phyloP scores from a whole-genome alignment of 1,284 basidiomycete species.

The Ustilago curta region DNA sequence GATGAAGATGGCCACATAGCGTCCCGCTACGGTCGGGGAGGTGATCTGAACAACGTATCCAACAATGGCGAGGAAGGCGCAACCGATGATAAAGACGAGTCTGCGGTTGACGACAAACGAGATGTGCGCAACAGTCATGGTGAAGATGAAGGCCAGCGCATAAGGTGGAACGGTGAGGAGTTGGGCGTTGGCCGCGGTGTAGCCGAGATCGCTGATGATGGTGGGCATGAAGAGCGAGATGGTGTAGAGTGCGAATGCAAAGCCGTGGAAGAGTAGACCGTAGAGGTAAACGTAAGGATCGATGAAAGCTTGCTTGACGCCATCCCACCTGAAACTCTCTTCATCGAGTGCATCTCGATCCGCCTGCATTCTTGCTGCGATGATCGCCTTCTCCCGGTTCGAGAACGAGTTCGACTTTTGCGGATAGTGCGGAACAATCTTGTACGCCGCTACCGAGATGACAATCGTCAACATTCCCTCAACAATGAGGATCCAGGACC shows the following conservation, averaged over 20 bases:
- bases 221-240: constrained; percentile 69
- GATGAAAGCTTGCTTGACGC: constrained; percentile 72
- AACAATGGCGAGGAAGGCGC: constrained; percentile 74
- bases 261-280: constrained; percentile 77
- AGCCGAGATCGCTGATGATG: constrained; percentile 76
- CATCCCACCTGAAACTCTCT: constrained; percentile 68
- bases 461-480: constrained; percentile 75
- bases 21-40: constrained; percentile 73
- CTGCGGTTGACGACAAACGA: constrained; percentile 68
- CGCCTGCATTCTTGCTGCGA: constrained; percentile 72
- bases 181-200: constrained; percentile 75
- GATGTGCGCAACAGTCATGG: constrained; percentile 72
- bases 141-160: constrained; percentile 70
- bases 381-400: constrained; percentile 72
- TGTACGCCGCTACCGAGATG: constrained; percentile 73
- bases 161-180: constrained; percentile 77
- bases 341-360: constrained; percentile 74
- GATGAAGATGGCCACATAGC: constrained; percentile 77
- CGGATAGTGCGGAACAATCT: constrained; percentile 75
- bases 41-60: constrained; percentile 78
- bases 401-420: constrained; percentile 74
- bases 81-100: constrained; percentile 74
- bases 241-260: constrained; percentile 70
- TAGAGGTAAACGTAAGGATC: constrained; percentile 78
- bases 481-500: constrained; percentile 75